These are phyloP conservation scores for Aspergillus avenaceus DNA, from an alignment of 495 filamentous ascomycete genomes.

Conservation along the genomic window DNA sequence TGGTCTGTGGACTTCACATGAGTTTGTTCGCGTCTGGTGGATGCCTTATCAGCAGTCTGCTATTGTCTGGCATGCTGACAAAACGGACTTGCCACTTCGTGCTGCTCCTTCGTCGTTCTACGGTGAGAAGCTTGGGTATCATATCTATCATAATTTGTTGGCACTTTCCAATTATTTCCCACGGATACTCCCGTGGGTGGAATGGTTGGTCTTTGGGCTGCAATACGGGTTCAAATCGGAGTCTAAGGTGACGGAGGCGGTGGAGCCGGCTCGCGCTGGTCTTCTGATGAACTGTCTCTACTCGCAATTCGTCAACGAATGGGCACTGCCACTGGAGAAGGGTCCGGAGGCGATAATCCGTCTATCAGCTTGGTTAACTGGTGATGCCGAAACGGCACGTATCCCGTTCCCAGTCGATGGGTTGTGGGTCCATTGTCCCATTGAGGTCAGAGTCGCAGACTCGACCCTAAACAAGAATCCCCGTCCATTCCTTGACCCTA, in stretches of 20 bases:
- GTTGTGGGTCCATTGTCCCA: conserved; percentile 85
- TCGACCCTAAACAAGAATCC: conserved; percentile 52
- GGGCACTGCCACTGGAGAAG: conserved; percentile 85
- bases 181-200: conserved; percentile 74
- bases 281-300: conserved; percentile 96
- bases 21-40: conserved; percentile 97
- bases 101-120: conserved; percentile 63
- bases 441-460: conserved; percentile 87
- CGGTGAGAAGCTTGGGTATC: conserved; percentile 73
- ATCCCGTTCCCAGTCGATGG: conserved; percentile 80
- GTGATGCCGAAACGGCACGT: conserved; percentile 46
- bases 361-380: conserved; percentile 79
- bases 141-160: conserved; percentile 85
- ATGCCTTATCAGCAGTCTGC: conserved; percentile 83
- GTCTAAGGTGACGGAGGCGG: conserved; percentile 59
- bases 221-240: conserved; percentile 80
- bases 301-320: conserved; percentile 95
- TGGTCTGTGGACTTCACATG: conserved; percentile 74
- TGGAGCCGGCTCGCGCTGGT: conserved; percentile 75
- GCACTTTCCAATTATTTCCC: conserved; percentile 75
- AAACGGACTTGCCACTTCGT: conserved; percentile 54
- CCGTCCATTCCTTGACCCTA: conserved; percentile 78
- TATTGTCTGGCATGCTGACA: conserved; percentile 82
- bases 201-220: conserved; percentile 93
- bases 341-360: conserved; percentile 86